Evolutionary conservation across 2,329 filamentous ascomycete species (phyloP).

Genomic region (Claviceps sp.): DNA sequence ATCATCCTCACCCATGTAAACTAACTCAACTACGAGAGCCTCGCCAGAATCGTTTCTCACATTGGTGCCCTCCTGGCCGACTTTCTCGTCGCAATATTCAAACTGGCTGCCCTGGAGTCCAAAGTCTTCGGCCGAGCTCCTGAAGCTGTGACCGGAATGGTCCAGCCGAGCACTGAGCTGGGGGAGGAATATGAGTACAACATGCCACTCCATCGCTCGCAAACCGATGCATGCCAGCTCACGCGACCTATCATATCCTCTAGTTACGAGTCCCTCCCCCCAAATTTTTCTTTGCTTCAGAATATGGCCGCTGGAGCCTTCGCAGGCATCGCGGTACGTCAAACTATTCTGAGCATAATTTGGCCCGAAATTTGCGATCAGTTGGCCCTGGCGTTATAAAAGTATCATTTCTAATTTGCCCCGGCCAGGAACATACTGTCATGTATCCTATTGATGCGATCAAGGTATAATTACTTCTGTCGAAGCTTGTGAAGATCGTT

Average conservation of each 20-base stretch:
- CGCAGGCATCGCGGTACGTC: conserved; percentile 79
- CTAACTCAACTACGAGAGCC: not conserved
- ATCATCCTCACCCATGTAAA: not conserved
- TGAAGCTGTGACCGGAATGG: conserved; percentile 56
- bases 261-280: conserved; percentile 83
- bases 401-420: conserved; percentile 7
- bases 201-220: not conserved
- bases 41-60: not conserved
- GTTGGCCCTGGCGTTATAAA: not conserved
- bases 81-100: conserved; percentile 21
- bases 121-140: conserved; percentile 48
- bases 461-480: conserved; percentile 49
- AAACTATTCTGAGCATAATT: not conserved
- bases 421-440: conserved; percentile 75
- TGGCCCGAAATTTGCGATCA: not conserved
- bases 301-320: conserved; percentile 97
- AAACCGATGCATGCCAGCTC: not conserved
- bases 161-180: conserved; percentile 51
- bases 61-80: not conserved
- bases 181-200: conserved; percentile 54
- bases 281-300: conserved; percentile 83
- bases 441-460: conserved; percentile 98
- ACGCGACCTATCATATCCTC: not conserved
- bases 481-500: not conserved
- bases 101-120: conserved; percentile 48